Base-by-base conservation (phyloP, 2,329 filamentous ascomycete genomes). In the Claviceps sp. region DNA sequence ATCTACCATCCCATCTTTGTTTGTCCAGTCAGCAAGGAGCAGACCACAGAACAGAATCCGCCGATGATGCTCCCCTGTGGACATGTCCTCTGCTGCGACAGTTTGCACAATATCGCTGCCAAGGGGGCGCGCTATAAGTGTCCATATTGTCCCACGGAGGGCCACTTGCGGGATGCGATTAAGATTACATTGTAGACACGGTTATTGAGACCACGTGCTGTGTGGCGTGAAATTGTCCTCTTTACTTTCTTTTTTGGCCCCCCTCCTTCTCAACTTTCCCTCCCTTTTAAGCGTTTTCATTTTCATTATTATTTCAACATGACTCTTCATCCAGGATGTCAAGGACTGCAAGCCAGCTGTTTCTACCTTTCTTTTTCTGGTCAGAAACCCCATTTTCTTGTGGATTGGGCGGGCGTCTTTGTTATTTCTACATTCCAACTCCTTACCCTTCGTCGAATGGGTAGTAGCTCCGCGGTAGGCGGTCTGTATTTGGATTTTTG, bases 61-160 rank as follows among this genome's bases (percentile, higher is more conserved):
- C 89, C 93, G 2, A 94, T 97, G 86, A 93, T 96, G 80, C 82
- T 98, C 63, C 87, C 88, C 0, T 98, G 93, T 63, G 91, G 93
- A 5, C 93, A 98, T 70, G 91, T 96, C 50, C 84, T 98, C 54
- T 90, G 89, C 17, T 79, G 83, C 57, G 90, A 96, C 62, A 89
- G 85, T 38, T 71, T 98, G 49, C 80, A 85, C 55, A 83, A 82
- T 62, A 75, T 97, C 43, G 83, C 83, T 52, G 83, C 83, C 51
- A 95, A 94, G 69, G 84, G 85, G 0, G 78, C 73, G 43, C 74
- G 85, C 54, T 94, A 94, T 75, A 98, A 98, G 68, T 98, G 93
- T 62, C 93, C 93, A 0, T 98, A 98, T 65, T 98, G 93, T 64
- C 93, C 93, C 0, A 81, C 73, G 34, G 91, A 97, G 68, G 89